A percentile compares a stretch with the other conserved stretches of the same genome.
Conservation (phyloP, 2,329 filamentous ascomycete genomes). For the Hypoxylon sp. region DNA sequence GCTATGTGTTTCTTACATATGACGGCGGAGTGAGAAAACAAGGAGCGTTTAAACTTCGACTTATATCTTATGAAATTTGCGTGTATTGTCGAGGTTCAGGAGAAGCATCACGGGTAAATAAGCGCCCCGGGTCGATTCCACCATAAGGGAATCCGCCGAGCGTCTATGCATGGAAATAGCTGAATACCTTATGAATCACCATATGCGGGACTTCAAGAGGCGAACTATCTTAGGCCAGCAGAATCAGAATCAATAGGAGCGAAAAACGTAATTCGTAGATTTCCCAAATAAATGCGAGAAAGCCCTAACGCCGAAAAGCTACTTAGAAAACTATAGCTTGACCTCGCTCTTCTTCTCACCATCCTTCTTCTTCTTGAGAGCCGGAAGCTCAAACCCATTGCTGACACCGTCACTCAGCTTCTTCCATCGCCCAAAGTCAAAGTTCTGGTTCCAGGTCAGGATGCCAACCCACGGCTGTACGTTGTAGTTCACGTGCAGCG, state of each 20-base stretch:
- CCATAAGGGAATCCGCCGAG: background rate
- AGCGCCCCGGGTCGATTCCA: background rate
- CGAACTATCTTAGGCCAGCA: background rate
- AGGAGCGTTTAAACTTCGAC: background rate
- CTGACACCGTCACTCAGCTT: conserved; percentile 74
- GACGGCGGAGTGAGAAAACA: conserved; percentile 4
- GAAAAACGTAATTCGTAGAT: background rate
- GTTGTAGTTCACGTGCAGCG: conserved; percentile 90
- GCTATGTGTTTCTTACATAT: conserved; percentile 15
- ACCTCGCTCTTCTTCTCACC: conserved; percentile 47
- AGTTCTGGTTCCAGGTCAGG: conserved; percentile 81
- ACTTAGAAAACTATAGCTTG: background rate
- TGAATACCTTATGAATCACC: background rate
- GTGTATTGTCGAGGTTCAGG: background rate
- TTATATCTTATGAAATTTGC: background rate
- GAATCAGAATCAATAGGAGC: background rate
- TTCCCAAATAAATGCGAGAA: background rate
- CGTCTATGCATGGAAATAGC: background rate
- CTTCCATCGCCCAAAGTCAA: conserved; percentile 73
- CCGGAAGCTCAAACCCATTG: conserved; percentile 73
- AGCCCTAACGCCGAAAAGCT: background rate
- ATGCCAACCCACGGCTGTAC: conserved; percentile 96
- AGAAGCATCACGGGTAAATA: background rate
- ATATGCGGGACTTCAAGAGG: background rate
- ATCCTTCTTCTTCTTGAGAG: conserved; percentile 73